Evolutionary conservation across 164 flowering plant genomes (phyloP).

Genomic region (Sedum album): DNA sequence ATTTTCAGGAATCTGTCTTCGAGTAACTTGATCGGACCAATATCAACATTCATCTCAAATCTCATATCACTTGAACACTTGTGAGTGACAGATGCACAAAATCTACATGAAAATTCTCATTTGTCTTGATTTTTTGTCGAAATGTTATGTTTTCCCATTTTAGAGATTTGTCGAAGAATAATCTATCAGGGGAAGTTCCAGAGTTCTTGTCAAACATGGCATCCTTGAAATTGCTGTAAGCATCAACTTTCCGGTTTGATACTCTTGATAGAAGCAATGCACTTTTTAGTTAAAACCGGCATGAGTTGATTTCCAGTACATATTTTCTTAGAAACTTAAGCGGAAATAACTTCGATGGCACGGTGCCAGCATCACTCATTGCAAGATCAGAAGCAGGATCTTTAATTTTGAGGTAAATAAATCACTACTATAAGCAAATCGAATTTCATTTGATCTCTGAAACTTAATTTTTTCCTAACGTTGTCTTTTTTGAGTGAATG

Average conservation of each 20-base stretch:
- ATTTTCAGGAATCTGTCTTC: not conserved
- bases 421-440: not conserved
- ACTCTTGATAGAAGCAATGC: too few species aligned
- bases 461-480: not conserved
- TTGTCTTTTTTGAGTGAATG: too few species aligned
- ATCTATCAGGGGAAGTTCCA: not conserved
- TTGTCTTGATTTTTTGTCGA: too few species aligned
- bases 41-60: not conserved
- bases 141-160: not conserved
- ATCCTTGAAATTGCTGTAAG: constrained; percentile 2
- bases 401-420: constrained; percentile 19
- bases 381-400: constrained; percentile 18
- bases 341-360: constrained; percentile 28
- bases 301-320: too few species aligned
- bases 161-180: constrained; percentile 1
- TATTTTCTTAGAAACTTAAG: constrained; percentile 22
- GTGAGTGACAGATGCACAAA: not conserved
- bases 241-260: too few species aligned
- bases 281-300: not conserved
- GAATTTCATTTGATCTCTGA: not conserved
- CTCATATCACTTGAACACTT: not conserved
- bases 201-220: not conserved
- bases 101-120: too few species aligned
- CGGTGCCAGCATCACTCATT: constrained; percentile 26
- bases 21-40: not conserved